Base-by-base conservation (phyloP, 371 early-diverging fungal genomes). In the Mucor piriformis region DNA sequence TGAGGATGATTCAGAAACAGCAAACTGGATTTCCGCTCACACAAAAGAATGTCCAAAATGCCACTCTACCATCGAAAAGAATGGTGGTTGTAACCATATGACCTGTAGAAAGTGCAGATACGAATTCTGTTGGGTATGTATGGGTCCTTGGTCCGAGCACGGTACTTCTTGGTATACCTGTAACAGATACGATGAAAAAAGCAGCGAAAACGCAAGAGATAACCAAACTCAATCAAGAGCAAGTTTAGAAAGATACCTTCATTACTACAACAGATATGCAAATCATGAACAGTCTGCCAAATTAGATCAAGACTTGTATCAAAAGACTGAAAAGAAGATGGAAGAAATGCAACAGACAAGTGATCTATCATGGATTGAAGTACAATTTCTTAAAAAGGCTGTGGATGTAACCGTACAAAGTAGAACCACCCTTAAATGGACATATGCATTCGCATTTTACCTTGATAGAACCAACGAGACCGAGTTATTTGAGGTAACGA, bases 31-130 rank as follows among this genome's bases (percentile, higher is more conserved):
- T 55, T 88, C 90, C 23, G 95, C 95, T 25, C 89, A 97, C 76
- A 97, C 98, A 43, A 96, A 97, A 73, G 97, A 97, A 73, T 98
- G 99, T 69, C 83, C 92, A 20, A 92, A 93, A 61, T 98, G 99
- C 74, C 82, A 85, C 43, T 85, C 93, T 0, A 95, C 94, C 0
- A 98, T 98, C 57, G 99, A 98, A 70, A 98, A 98, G 82, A 97
- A 97, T 73, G 98, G 98, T 64, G 94, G 94, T 7, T 95, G 95
- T 74, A 95, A 95, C 72, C 95, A 95, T 63, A 95, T 95, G 94
- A 91, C 92, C 1, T 95, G 95, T 76, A 85, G 91, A 59, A 90
- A 92, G 63, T 94, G 95, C 63, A 77, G 80, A 60, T 78, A 93
- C 70, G 92, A 95, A 61, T 95, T 92, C 57, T 95, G 95, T 69